Percentiles rank a stretch among this genome's conserved stretches.
Evolutionary conservation across 2,329 filamentous ascomycete genomes (phyloP).

Genomic region (Sclerotinia trifoliorum): DNA sequence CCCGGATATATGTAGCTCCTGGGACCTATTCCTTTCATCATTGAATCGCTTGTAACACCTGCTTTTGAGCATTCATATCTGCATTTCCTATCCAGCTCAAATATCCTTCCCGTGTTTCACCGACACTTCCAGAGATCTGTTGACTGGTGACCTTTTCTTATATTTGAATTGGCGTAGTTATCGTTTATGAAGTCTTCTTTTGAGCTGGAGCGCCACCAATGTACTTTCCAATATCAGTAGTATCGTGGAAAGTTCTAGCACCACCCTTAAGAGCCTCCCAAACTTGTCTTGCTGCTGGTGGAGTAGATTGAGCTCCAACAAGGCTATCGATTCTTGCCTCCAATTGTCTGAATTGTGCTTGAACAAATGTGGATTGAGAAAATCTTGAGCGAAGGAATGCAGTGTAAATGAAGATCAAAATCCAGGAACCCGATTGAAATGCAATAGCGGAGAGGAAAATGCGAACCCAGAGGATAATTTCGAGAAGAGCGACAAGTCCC

Average conservation of each 20-base stretch:
- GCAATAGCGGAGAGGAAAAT: conserved; percentile 76
- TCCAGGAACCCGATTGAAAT: conserved; percentile 89
- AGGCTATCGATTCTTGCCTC: conserved; percentile 76
- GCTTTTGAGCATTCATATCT: conserved; percentile 3
- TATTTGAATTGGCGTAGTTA: neutral
- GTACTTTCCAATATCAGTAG: conserved; percentile 77
- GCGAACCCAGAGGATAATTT: conserved; percentile 84
- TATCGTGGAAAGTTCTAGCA: conserved; percentile 71
- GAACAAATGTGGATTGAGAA: conserved; percentile 89
- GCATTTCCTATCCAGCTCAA: neutral
- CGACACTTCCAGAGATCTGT: conserved; percentile 12
- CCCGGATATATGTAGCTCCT: neutral
- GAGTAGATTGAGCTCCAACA: conserved; percentile 82
- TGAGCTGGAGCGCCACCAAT: conserved; percentile 53
- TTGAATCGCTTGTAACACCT: neutral
- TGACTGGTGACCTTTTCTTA: neutral
- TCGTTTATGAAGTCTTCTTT: conserved; percentile 54
- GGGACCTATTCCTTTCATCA: neutral
- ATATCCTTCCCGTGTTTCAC: conserved; percentile 3
- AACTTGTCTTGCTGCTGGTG: conserved; percentile 71
- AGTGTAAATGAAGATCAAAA: conserved; percentile 82
- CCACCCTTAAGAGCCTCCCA: conserved; percentile 79
- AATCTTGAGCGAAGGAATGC: conserved; percentile 88
- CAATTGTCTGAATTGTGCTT: conserved; percentile 71
- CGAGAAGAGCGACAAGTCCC: conserved; percentile 84